Evolutionary conservation across 1,139 yeast species (phyloP), one percentile per base, ranked within the genome.

Genomic region (Diutina siamensis): DNA sequence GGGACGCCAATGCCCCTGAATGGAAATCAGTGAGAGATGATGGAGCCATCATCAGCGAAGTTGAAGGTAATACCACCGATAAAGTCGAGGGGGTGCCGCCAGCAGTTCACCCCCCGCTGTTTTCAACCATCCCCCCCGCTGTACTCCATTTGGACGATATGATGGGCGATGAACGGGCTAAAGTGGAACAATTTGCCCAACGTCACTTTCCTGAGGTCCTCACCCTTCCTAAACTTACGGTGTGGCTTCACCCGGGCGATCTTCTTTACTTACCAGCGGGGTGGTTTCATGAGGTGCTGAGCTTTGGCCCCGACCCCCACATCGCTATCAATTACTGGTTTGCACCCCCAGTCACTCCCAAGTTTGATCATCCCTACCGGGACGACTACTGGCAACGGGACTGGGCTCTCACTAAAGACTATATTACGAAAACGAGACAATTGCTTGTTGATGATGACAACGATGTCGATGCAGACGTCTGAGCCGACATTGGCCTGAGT

Each of bases 201-300:
- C 50, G 48, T 15, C 51, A 61, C 38, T 81, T 71, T 58, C 85
- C 86, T 0, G 65, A 67, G 1, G 65, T 81, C 44, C 55, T 68
- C 40, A 51, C 61, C 1, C 63, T 76, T 2, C 63, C 65, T 22
- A 63, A 69, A 48, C 54, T 67, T 36, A 63, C 67, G 10, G 77
- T 78, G 3, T 66, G 74, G 61, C 53, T 82, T 27, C 57, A 68
- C 17, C 78, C 81, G 0, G 87, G 87, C 0, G 79, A 81, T 44
- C 76, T 80, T 80, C 59, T 83, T 32, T 83, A 76, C 53, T 58
- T 83, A 21, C 92, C 92, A 0, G 74, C 84, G 1, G 87, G 89
- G 1, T 83, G 89, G 89, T 83, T 83, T 56, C 92, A 83, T 57
- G 92, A 83, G 57, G 92, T 83, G 1, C 74, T 83, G 25, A 79